These are phyloP conservation scores for Claviceps digitariae DNA, from an alignment of 2,329 filamentous ascomycete species.

Conservation along the genomic window DNA sequence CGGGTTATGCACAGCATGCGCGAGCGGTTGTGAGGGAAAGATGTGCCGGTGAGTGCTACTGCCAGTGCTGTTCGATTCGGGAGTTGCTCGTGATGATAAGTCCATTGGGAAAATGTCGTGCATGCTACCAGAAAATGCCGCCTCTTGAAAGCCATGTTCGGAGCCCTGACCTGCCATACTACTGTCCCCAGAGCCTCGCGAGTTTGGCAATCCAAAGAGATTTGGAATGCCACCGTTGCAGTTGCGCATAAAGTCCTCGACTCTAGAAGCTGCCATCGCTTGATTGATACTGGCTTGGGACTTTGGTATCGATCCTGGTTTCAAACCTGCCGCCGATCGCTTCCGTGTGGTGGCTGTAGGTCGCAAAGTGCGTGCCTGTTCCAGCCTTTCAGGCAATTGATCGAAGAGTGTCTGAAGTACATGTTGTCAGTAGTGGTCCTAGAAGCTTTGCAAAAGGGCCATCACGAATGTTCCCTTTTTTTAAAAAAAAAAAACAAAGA, in stretches of 20 bases:
- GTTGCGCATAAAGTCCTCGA: conserved; percentile 20
- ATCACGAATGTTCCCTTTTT: background rate
- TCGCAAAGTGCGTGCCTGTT: conserved; percentile 29
- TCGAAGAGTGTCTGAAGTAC: conserved; percentile 60
- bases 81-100: conserved; percentile 27
- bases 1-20: conserved; percentile 24
- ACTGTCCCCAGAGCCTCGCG: conserved; percentile 21
- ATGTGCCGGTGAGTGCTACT: conserved; percentile 24
- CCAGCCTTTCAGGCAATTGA: conserved; percentile 61
- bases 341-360: conserved; percentile 34
- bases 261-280: conserved; percentile 20
- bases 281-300: conserved; percentile 17
- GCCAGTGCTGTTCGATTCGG: conserved; percentile 29
- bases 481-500: background rate
- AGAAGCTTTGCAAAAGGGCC: background rate
- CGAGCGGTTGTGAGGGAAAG: conserved; percentile 19
- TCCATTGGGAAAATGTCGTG: conserved; percentile 33
- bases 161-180: conserved; percentile 16
- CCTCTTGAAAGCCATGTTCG: conserved; percentile 20
- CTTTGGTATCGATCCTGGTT: conserved; percentile 20
- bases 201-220: conserved; percentile 12
- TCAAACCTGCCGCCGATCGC: conserved; percentile 34
- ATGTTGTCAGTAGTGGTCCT: conserved; percentile 3
- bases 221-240: conserved; percentile 13
- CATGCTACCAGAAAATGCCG: conserved; percentile 25